Conservation (phyloP, 1,284 basidiomycete species). For the Pseudozyma sp. region DNA sequence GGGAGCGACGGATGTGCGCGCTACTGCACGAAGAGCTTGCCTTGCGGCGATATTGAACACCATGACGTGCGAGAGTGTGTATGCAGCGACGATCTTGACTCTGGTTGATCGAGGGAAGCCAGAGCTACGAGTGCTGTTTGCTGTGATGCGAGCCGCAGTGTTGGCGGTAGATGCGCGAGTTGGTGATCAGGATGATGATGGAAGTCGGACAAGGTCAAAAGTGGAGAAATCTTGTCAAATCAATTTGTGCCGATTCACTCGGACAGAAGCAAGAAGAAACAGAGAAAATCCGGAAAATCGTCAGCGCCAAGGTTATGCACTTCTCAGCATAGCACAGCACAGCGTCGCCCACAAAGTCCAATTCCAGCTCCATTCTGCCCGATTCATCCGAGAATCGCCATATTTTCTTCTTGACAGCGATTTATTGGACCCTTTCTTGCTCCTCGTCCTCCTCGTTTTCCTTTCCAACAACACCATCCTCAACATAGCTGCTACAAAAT, state of each 20-base stretch:
- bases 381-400: neutral
- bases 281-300: neutral
- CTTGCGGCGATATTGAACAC: constrained; percentile 32
- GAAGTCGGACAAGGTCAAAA: too few relatives aligned
- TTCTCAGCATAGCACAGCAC: too few relatives aligned
- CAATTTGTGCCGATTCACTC: neutral
- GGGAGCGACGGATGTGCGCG: constrained; percentile 11
- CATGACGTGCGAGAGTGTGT: constrained; percentile 11
- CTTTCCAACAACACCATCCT: neutral
- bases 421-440: neutral
- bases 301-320: neutral
- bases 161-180: neutral
- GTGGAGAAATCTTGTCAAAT: neutral
- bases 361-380: neutral
- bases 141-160: too few relatives aligned
- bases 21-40: constrained; percentile 24
- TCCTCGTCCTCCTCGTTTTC: neutral
- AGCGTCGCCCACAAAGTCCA: too few relatives aligned
- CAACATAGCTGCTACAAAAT: neutral
- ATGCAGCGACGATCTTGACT: neutral
- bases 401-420: neutral
- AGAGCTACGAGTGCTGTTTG: too few relatives aligned
- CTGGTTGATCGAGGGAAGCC: too few relatives aligned
- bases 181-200: neutral
- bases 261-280: neutral